These are phyloP conservation scores for Beauveria scarabaeidicola DNA, from an alignment of 2,329 filamentous ascomycete species.

Conservation along the genomic window DNA sequence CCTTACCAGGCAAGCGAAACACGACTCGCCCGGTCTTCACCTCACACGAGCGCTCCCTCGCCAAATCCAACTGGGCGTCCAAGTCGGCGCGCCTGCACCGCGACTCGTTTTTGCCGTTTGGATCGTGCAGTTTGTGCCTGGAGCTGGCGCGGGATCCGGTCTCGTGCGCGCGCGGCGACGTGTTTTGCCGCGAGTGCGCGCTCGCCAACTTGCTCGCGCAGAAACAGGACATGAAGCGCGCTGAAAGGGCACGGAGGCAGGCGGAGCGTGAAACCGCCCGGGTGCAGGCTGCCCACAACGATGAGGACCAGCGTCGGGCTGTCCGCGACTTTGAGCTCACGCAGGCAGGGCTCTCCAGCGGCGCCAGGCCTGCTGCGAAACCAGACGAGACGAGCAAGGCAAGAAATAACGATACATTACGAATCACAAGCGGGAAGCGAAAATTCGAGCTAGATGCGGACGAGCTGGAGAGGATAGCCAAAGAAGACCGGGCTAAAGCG, in stretches of 20 bases:
- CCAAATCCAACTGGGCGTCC: conserved; percentile 74
- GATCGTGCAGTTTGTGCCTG: conserved; percentile 80
- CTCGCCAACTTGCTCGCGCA: conserved; percentile 85
- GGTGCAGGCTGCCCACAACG: conserved; percentile 50
- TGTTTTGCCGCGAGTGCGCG: conserved; percentile 94
- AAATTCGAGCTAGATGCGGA: conserved; percentile 70
- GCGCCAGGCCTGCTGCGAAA: conserved; percentile 19
- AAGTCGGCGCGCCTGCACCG: conserved; percentile 76
- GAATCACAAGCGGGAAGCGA: conserved; percentile 43
- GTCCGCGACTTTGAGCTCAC: conserved; percentile 77
- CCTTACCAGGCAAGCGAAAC: conserved; percentile 63
- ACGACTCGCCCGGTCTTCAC: conserved; percentile 92
- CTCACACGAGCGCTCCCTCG: conserved; percentile 74
- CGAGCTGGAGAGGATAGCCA: conserved; percentile 62
- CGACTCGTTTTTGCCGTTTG: conserved; percentile 88
- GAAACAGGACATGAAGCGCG: conserved; percentile 79
- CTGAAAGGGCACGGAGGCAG: conserved; percentile 57
- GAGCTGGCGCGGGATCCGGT: conserved; percentile 74
- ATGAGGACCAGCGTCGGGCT: conserved; percentile 61
- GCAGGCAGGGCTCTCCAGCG: conserved; percentile 58
- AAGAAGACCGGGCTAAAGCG: conserved; percentile 60
- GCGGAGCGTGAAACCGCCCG: conserved; percentile 55
- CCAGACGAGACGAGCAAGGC: conserved; percentile 21
- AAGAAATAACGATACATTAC: not conserved
- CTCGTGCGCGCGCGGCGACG: conserved; percentile 72